Base-by-base conservation (phyloP, 768 basidiomycete genomes). In the Pholiota conissans region DNA sequence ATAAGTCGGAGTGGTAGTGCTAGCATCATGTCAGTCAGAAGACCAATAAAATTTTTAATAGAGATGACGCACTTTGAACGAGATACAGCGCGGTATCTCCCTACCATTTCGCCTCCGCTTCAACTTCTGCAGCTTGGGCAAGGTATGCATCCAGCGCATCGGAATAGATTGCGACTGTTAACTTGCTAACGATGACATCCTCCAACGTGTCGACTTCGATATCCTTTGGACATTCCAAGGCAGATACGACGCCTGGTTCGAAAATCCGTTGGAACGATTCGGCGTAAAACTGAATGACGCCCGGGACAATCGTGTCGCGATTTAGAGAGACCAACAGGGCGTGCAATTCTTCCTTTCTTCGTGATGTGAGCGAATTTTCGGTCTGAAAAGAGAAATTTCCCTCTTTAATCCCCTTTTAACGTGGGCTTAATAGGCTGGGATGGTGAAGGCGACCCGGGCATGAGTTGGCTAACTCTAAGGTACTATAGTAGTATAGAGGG, bases 101-200 rank as follows among this genome's bases (percentile, higher is more conserved):
- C 95, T 95, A 98, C 89, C 90, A 97, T 45, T 90, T 84, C n/a
- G 90, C 84, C 64, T 94, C 91, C 5, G 78, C 71, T 63, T 95
- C 93, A 11, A 86, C 83, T 30, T 84, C 70, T 8, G 83, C 76
- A 1, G 94, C 91, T 65, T 91, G 84, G 9, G 75, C 66, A 57
- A 96, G 70, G 56, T 86, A 84, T 20, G 75, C 66, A 59, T 91
- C 83, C 64, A 95, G 71, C 1, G 84, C 79, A 52, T 87, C 80
- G 5, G 84, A 75, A 65, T 93, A 93, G 14, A 91, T 58, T 7
- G 79, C 79, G 4, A 84, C 76, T 0, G 83, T 72, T 3, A 88
- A 63, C 65, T 79, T 84, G 34, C 74, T 70, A 6, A 83, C 60
- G 11, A 87, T 74, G 11, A 76, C 79, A 20, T 71, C 67, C 59